Base-by-base conservation (phyloP, 805 yeast genomes). In the Isabelozyma heimii region DNA sequence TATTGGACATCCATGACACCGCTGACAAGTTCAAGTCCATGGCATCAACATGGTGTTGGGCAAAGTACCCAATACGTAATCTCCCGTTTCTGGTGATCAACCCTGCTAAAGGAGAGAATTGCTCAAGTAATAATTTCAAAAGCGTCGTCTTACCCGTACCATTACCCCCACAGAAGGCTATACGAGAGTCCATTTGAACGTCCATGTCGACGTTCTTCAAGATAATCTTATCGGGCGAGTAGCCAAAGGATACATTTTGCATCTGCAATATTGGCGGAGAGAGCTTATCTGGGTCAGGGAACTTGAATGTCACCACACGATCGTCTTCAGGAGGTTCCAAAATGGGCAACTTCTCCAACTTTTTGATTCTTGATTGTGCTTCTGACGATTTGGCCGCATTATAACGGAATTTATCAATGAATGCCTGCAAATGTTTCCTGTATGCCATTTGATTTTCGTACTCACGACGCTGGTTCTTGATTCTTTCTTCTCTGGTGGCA, bases 61-160 rank as follows among this genome's bases (percentile, higher is more conserved):
- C 97, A 73, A 94, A 94, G 68, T 94, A 94, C 14, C 97, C 98
- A 47, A 94, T 87, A 71, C 98, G 82, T 57, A 94, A 74, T 58
- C 97, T 80, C 40, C 94, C 86, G 62, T 94, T 91, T 54, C 82
- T 82, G 17, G 89, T 80, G 16, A 91, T 86, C 48, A 79, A 76
- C 48, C 99, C 99, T n/a, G 72, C 76, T 41, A 83, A 62, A 1
- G 99, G 97, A 17, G 74, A 72, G 46, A 87, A 72, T 55, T 76
- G 82, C 53, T 89, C 97, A 82, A 91, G 84, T 58, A 94, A 75
- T 40, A 94, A 74, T 66, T 92, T 92, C 63, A 94, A 79, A 52
- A 94, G 75, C 2, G 99, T 94, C 9, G 99, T 91, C 69, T 94
- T 94, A 87, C 99, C 99, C 64, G 97, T 89, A 75, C 99, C 99